phyloP scores from a whole-genome alignment of 2,329 filamentous ascomycete species.

The Fusarium euwallaceae region DNA sequence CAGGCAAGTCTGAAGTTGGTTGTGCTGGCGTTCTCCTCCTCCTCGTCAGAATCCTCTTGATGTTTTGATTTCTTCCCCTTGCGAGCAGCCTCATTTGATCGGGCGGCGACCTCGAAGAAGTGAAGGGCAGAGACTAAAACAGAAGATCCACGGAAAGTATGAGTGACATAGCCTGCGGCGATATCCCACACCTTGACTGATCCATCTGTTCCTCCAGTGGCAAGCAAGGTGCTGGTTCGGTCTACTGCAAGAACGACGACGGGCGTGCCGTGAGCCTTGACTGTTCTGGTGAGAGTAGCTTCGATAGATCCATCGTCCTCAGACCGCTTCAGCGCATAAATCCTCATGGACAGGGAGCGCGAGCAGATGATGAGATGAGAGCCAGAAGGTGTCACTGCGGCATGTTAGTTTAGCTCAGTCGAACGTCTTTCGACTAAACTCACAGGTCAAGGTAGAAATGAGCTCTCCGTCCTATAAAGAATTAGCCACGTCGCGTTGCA shows the following conservation, averaged over 20 bases:
- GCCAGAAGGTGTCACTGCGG: conserved; percentile 83
- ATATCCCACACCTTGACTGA: conserved; percentile 98
- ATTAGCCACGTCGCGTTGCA: conserved; percentile 30
- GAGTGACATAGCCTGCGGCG: conserved; percentile 87
- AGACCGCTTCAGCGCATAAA: conserved; percentile 79
- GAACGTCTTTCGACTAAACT: conserved; percentile 23
- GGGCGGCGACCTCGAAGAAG: conserved; percentile 83
- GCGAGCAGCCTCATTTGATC: conserved; percentile 48
- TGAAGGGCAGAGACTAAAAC: conserved; percentile 90
- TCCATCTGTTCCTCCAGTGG: conserved; percentile 93
- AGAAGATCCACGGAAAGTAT: conserved; percentile 94
- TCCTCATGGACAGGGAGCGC: conserved; percentile 94
- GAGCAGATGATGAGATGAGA: conserved; percentile 93
- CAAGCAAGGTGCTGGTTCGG: conserved; percentile 87
- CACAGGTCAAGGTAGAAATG: conserved; percentile 80
- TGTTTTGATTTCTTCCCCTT: conserved; percentile 53
- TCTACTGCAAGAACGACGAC: conserved; percentile 90
- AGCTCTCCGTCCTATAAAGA: conserved; percentile 77
- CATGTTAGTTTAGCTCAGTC: conserved; percentile 27
- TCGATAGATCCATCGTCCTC: conserved; percentile 70
- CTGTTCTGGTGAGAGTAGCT: conserved; percentile 77
- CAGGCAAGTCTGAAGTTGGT: conserved; percentile 84
- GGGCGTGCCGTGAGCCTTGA: conserved; percentile 92
- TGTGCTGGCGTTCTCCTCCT: conserved; percentile 58
- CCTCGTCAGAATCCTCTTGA: conserved; percentile 55